Conservation (phyloP, 1,139 yeast genomes). For the Tardiomyces digboiensis region DNA sequence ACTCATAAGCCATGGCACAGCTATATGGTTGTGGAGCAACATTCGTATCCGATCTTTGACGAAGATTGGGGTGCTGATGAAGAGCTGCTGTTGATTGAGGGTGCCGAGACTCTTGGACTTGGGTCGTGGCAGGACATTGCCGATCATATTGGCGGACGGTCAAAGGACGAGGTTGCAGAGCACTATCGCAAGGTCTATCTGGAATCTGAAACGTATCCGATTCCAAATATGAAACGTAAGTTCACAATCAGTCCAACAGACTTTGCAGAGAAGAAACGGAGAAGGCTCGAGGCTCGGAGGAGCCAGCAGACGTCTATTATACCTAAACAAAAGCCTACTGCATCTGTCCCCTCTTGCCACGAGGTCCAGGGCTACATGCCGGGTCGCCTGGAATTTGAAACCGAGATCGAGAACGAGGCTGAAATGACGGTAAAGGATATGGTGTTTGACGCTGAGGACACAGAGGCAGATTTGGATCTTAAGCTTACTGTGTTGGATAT, state of each 20-base stretch:
- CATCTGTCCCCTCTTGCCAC: constrained; percentile 93
- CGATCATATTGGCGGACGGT: constrained; percentile 88
- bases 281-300: constrained; percentile 59
- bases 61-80: constrained; percentile 99
- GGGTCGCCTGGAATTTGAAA: constrained; percentile 93
- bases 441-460: constrained; percentile 91
- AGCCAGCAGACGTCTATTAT: constrained; percentile 45
- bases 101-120: constrained; percentile 82
- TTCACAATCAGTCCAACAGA: constrained; percentile 60
- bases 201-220: constrained; percentile 62
- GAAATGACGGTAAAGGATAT: constrained; percentile 91
- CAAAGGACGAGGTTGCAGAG: constrained; percentile 81
- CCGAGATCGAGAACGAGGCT: constrained; percentile 95
- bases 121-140: constrained; percentile 98
- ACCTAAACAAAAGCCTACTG: constrained; percentile 79
- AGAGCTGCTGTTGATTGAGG: constrained; percentile 78
- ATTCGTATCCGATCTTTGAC: constrained; percentile 86
- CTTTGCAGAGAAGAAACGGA: constrained; percentile 59
- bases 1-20: constrained; percentile 94
- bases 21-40: constrained; percentile 86
- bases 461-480: constrained; percentile 77
- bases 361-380: constrained; percentile 99
- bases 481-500: constrained; percentile 82
- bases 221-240: constrained; percentile 57
- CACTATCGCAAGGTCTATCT: constrained; percentile 73